Evolutionary conservation across 139 green algal genomes (phyloP).

Genomic region (Mesotaenium endlicherianum): DNA sequence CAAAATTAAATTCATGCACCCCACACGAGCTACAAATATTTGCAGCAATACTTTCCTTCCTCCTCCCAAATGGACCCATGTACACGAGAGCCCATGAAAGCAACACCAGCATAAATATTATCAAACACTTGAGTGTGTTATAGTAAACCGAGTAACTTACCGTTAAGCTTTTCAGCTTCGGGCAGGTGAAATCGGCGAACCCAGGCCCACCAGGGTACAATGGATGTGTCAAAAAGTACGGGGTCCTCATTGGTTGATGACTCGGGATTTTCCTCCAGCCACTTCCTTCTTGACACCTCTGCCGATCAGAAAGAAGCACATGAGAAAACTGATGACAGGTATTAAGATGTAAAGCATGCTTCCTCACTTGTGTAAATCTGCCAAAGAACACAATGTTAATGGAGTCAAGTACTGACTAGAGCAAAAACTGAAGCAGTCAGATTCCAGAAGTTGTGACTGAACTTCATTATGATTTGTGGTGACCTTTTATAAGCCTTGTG

Average conservation of each 20-base stretch:
- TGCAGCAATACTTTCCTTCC: too few relatives aligned
- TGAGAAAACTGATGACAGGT: too few relatives aligned
- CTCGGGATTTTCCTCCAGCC: conserved; percentile 55
- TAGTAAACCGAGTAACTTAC: conserved; percentile 3
- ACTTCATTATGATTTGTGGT: too few relatives aligned
- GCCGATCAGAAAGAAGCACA: too few relatives aligned
- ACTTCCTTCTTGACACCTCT: conserved; percentile 58
- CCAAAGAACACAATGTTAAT: too few relatives aligned
- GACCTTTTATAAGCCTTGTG: too few relatives aligned
- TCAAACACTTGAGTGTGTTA: background rate
- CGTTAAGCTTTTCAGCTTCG: conserved; percentile 64
- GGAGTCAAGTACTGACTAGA: too few relatives aligned
- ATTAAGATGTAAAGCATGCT: too few relatives aligned
- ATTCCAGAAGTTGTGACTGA: too few relatives aligned
- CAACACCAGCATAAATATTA: background rate
- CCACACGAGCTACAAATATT: background rate
- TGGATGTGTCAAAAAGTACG: conserved; percentile 56
- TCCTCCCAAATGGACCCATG: too few relatives aligned
- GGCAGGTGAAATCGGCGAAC: conserved; percentile 64
- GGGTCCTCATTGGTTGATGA: conserved; percentile 54
- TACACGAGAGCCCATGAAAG: background rate
- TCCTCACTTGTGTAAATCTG: too few relatives aligned
- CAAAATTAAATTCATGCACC: background rate
- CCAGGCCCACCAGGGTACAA: conserved; percentile 62
- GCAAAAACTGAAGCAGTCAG: too few relatives aligned